Evolutionary conservation across 2,329 filamentous ascomycete species (phyloP).

Genomic region (Aureobasidium musti): DNA sequence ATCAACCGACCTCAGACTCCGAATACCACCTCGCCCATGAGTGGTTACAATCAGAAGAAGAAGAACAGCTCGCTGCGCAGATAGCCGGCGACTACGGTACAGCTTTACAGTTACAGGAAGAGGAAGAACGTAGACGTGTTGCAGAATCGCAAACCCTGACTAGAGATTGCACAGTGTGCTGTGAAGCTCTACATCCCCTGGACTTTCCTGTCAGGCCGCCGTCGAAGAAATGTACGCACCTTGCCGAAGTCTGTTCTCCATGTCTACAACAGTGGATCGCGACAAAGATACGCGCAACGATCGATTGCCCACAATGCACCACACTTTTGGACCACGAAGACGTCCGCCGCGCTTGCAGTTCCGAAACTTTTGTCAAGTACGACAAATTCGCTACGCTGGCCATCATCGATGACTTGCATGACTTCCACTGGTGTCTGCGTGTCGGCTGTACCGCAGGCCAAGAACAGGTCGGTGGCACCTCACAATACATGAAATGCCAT

Average conservation of each 20-base stretch:
- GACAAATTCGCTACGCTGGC: slow-evolving; percentile 50
- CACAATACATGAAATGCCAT: slow-evolving; percentile 46
- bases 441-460: slow-evolving; percentile 56
- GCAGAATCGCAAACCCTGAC: slow-evolving; percentile 3
- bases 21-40: too few species aligned
- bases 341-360: slow-evolving; percentile 51
- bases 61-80: background rate
- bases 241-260: slow-evolving; percentile 40
- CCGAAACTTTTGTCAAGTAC: slow-evolving; percentile 51
- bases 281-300: slow-evolving; percentile 49
- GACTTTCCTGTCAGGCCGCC: slow-evolving; percentile 41
- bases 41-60: background rate
- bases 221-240: slow-evolving; percentile 43
- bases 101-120: background rate
- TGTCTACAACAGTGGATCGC: slow-evolving; percentile 47
- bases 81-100: background rate
- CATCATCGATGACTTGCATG: slow-evolving; percentile 48
- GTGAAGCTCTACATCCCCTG: slow-evolving; percentile 38
- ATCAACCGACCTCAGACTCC: background rate
- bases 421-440: slow-evolving; percentile 57
- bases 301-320: slow-evolving; percentile 58
- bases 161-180: slow-evolving; percentile 43
- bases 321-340: slow-evolving; percentile 49
- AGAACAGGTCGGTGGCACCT: slow-evolving; percentile 37
- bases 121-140: background rate